Percentiles rank a stretch among this genome's conserved stretches.
These are phyloP conservation scores for Sungouiella blattae DNA, from an alignment of 805 yeast species.

Conservation along the genomic window DNA sequence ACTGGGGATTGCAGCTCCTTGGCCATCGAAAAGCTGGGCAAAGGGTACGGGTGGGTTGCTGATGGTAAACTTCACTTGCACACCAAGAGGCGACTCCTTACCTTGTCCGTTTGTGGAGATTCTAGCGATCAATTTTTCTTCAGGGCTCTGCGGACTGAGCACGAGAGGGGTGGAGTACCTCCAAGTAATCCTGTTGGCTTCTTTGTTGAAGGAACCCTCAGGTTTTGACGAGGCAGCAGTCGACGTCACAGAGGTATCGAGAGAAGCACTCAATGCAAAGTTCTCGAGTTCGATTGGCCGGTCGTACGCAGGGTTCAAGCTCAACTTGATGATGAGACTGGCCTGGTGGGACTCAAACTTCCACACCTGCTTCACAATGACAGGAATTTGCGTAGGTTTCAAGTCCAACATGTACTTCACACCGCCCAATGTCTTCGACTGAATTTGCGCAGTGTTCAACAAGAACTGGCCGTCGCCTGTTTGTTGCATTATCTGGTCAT, in stretches of 20 bases:
- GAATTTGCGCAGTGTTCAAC: constrained; percentile 47
- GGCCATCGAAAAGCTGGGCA: constrained; percentile 30
- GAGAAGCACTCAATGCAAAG: constrained; percentile 57
- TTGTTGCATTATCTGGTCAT: constrained; percentile 33
- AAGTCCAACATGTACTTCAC: constrained; percentile 64
- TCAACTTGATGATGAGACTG: constrained; percentile 72
- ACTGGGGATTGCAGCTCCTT: constrained; percentile 40
- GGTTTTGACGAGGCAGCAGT: constrained; percentile 85
- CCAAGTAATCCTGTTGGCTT: constrained; percentile 85
- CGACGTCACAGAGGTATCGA: constrained; percentile 56
- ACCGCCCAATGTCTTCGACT: constrained; percentile 72
- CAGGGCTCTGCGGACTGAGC: constrained; percentile 36
- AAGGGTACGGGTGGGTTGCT: constrained; percentile 42
- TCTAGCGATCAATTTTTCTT: constrained; percentile 75
- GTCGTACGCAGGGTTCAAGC: constrained; percentile 47
- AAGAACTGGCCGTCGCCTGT: constrained; percentile 32
- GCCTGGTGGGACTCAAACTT: constrained; percentile 82
- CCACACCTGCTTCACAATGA: constrained; percentile 81
- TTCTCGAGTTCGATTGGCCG: constrained; percentile 50
- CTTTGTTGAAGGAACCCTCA: constrained; percentile 85
- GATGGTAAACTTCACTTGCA: constrained; percentile 61
- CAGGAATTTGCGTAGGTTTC: constrained; percentile 51
- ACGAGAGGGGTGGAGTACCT: constrained; percentile 46
- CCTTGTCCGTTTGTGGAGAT: constrained; percentile 74
- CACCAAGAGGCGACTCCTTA: constrained; percentile 70